Percentiles rank a stretch among this genome's conserved stretches.
Conservation (phyloP, 305 asterid genomes). For the Stenogyne calaminthoides region DNA sequence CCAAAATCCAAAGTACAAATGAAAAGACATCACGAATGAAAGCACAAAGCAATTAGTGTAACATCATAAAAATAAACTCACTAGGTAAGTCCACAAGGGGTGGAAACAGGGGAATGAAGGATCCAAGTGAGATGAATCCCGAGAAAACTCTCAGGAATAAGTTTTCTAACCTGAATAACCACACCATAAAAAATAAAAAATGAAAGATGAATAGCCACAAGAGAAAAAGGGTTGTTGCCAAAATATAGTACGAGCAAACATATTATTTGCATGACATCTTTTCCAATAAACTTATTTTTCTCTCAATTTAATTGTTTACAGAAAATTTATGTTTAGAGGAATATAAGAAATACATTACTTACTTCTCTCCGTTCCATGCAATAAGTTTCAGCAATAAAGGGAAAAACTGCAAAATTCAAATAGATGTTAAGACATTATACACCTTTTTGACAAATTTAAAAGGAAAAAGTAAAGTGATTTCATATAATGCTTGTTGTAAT, state of each 20-base stretch:
- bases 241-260: conserved; percentile 12
- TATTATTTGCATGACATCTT: conserved; percentile 1
- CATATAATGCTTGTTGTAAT: conserved; percentile 6
- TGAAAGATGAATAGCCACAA: conserved; percentile 20
- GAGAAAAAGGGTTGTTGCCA: conserved; percentile 8
- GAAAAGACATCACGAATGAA: conserved; percentile 11
- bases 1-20: conserved; percentile 11
- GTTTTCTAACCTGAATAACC: conserved; percentile 61
- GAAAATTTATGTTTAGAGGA: conserved; percentile 22
- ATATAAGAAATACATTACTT: conserved; percentile 36
- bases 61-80: conserved; percentile 45
- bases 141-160: conserved; percentile 55
- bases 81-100: conserved; percentile 84
- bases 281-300: conserved; percentile 9
- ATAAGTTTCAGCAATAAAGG: conserved; percentile 87
- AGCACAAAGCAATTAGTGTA: background rate
- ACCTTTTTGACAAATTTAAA: conserved; percentile 12
- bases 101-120: conserved; percentile 80
- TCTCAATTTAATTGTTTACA: conserved; percentile 2
- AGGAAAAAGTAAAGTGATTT: background rate
- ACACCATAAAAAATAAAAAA: conserved; percentile 17
- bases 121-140: conserved; percentile 76
- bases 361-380: conserved; percentile 98
- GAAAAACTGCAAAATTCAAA: conserved; percentile 71
- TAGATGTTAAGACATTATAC: conserved; percentile 23